A percentile compares a stretch with the other conserved stretches of the same genome.
phyloP scores from a whole-genome alignment of 78 protist species.

The Blattamonas nauphoetae region DNA sequence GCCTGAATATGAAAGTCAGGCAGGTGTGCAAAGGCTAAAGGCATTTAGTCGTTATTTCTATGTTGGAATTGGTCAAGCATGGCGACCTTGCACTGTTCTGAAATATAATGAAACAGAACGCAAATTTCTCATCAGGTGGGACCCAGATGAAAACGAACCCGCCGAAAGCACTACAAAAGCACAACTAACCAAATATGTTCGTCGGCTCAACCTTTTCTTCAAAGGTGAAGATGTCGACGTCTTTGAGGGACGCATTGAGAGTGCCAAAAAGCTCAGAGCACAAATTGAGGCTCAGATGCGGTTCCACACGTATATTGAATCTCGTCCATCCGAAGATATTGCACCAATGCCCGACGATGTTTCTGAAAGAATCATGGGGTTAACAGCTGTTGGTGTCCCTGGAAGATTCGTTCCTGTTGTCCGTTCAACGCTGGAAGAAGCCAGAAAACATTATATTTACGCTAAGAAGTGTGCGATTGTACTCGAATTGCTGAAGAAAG shows the following conservation, averaged over 20 bases:
- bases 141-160: background rate
- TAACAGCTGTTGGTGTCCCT: background rate
- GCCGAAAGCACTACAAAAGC: background rate
- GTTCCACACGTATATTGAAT: background rate
- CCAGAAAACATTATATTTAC: background rate
- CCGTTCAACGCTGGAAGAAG: background rate
- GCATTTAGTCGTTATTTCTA: background rate
- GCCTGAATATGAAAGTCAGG: background rate
- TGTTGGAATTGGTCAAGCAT: background rate
- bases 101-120: background rate
- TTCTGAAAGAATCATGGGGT: background rate
- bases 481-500: background rate
- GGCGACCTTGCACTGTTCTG: conserved; percentile 3
- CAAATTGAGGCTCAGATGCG: conserved; percentile 7
- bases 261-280: conserved; percentile 4
- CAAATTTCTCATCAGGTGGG: background rate
- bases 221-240: background rate
- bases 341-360: background rate
- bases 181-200: background rate
- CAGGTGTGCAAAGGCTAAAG: background rate
- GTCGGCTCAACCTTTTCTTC: conserved; percentile 8
- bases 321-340: background rate
- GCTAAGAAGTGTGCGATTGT: background rate
- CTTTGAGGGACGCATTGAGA: background rate
- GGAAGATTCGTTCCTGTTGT: background rate